A percentile compares a stretch with the other conserved stretches of the same genome.
Conservation (phyloP, 2,329 filamentous ascomycete species). For the Sporothrix pallida region DNA sequence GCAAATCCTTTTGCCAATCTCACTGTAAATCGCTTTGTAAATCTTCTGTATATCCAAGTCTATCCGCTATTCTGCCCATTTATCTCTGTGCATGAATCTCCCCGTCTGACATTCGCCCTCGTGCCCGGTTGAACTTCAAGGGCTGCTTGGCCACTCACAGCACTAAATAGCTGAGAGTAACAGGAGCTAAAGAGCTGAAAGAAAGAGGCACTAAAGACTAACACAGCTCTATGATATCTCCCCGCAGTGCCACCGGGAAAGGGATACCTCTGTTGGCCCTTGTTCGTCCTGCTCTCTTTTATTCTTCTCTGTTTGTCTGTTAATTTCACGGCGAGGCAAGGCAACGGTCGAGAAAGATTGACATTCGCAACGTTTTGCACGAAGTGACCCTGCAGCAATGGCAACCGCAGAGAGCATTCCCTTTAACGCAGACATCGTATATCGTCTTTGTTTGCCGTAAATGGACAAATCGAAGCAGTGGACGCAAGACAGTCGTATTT, state of each 20-base stretch:
- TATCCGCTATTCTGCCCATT: neutral
- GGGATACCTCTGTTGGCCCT: neutral
- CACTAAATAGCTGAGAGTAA: neutral
- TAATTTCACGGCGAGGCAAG: neutral
- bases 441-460: neutral
- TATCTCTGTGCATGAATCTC: too few species aligned
- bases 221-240: neutral
- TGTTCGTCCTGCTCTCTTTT: neutral
- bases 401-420: neutral
- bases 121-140: slow-evolving; percentile 9
- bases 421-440: neutral
- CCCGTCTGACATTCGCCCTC: neutral
- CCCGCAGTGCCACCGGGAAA: slow-evolving; percentile 17
- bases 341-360: neutral
- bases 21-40: too few species aligned
- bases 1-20: too few species aligned
- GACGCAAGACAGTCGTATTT: neutral
- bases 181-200: neutral
- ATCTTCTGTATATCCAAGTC: neutral
- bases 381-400: neutral
- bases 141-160: too few species aligned
- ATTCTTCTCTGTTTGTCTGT: neutral
- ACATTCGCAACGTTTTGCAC: neutral
- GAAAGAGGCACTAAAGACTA: neutral
- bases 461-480: neutral